phyloP scores from a whole-genome alignment of 2,329 filamentous ascomycete species.

The Cercospora janseana region DNA sequence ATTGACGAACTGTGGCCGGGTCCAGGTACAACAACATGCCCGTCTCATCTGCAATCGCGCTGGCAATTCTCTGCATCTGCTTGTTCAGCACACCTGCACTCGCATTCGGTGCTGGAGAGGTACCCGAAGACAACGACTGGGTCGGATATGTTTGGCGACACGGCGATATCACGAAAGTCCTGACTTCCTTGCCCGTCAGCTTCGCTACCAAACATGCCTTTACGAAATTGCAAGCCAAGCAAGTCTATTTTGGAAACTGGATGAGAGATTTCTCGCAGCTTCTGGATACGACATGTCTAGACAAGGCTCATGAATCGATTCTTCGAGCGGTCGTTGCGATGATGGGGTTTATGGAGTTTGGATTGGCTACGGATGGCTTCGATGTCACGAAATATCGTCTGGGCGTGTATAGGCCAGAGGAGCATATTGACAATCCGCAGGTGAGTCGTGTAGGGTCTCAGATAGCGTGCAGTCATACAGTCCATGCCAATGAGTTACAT shows the following conservation, averaged over 20 bases:
- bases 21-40: too few species aligned
- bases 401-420: slow-evolving; percentile 8
- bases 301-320: slow-evolving; percentile 4
- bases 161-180: background rate
- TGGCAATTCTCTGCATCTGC: background rate
- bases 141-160: slow-evolving; percentile 3
- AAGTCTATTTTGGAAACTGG: slow-evolving; percentile 12
- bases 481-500: too few species aligned
- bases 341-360: slow-evolving; percentile 10
- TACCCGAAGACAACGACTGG: slow-evolving; percentile 5
- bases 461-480: too few species aligned
- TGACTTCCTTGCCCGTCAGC: background rate
- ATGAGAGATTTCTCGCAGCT: slow-evolving; percentile 11
- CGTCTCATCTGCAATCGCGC: too few species aligned
- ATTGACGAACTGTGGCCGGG: too few species aligned
- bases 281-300: slow-evolving; percentile 4
- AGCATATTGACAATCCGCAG: slow-evolving; percentile 10
- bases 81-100: background rate
- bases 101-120: background rate
- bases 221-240: background rate
- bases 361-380: slow-evolving; percentile 6
- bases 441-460: background rate
- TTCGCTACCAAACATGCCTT: slow-evolving; percentile 4
- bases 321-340: slow-evolving; percentile 7
- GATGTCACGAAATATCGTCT: slow-evolving; percentile 18